phyloP scores from a whole-genome alignment of 2,329 filamentous ascomycete species.

The Tolypocladium pustulatum region DNA sequence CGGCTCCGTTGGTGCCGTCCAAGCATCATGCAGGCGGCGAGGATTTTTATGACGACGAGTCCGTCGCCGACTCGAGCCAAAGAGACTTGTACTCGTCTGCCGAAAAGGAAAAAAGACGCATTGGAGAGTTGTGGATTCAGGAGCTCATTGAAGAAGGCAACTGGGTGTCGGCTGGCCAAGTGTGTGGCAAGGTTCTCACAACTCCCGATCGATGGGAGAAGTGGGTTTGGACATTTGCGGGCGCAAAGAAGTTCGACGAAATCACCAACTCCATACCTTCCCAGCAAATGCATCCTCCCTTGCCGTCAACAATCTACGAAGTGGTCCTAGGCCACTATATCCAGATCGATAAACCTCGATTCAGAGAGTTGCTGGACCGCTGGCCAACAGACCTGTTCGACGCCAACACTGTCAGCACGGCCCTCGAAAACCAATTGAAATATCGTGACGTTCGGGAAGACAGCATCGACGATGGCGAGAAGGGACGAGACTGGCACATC shows the following conservation, averaged over 20 bases:
- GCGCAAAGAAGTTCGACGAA: constrained; percentile 77
- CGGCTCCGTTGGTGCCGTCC: constrained; percentile 28
- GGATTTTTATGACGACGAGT: constrained; percentile 65
- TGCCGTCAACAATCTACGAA: constrained; percentile 79
- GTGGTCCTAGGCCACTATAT: constrained; percentile 85
- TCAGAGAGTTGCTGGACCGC: constrained; percentile 67
- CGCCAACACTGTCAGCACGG: constrained; percentile 61
- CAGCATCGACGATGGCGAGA: constrained; percentile 61
- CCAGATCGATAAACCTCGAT: constrained; percentile 60
- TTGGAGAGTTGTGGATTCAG: constrained; percentile 89
- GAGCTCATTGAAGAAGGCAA: constrained; percentile 66
- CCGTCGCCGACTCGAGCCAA: constrained; percentile 45
- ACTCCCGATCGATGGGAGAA: constrained; percentile 83
- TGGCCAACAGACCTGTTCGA: constrained; percentile 85
- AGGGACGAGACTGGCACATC: constrained; percentile 75
- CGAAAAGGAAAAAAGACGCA: constrained; percentile 78
- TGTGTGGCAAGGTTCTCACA: constrained; percentile 74
- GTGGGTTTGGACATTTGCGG: constrained; percentile 88
- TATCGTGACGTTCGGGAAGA: constrained; percentile 66
- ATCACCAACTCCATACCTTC: constrained; percentile 78
- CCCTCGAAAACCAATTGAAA: constrained; percentile 73
- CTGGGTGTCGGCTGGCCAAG: constrained; percentile 68
- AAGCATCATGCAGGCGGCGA: constrained; percentile 31
- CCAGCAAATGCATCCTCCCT: constrained; percentile 63
- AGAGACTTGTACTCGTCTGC: constrained; percentile 51